Base-by-base conservation (phyloP, 2,329 filamentous ascomycete species). In the Xylariomycetidae sp. region DNA sequence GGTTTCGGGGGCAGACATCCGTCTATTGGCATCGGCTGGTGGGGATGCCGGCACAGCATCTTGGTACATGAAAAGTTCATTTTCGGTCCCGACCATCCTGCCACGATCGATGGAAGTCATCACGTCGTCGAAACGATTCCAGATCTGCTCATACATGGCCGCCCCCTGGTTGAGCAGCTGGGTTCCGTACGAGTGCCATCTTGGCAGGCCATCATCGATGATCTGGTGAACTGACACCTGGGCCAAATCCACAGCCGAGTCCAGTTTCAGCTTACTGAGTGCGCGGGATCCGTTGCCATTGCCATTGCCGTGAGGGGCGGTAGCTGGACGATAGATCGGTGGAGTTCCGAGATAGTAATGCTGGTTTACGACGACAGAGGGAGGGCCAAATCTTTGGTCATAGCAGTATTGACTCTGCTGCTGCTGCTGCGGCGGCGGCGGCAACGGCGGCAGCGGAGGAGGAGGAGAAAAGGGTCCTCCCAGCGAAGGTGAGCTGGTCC, bases 71-170 rank as follows among this genome's bases (percentile, higher is more conserved):
- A 67, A 68, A 22, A 82, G 58, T 34, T 76, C 73, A 32, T 63
- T 65, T 49, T 82, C 74, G 38, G 71, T 59, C 4, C 72, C 71
- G 10, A 55, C 47, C 17, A 68, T 66, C 19, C 59, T 63, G 17
- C 84, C 81, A 14, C 70, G 65, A 53, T 89, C 84, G 35, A 89
- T 87, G 18, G 73, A 67, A 1, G 82, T 85, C 53, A 89, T 76
- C 36, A 86, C 68, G 27, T 75, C 62, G 53, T 85, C 73, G 39
- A 89, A 71, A 32, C 76, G 76, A 4, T 65, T 64, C 10, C 68
- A 72, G 29, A 87, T 72, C 34, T 76, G 61, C 47, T 84, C 75
- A 46, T 68, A 76, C 13, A 76, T 56, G 5, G 63, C 60, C 10
- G 64, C 61, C 5, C 61, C 59, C 43, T 70, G 65, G 41, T 64